phyloP scores from a whole-genome alignment of 495 filamentous ascomycete species.

The Bombardia bombarda region DNA sequence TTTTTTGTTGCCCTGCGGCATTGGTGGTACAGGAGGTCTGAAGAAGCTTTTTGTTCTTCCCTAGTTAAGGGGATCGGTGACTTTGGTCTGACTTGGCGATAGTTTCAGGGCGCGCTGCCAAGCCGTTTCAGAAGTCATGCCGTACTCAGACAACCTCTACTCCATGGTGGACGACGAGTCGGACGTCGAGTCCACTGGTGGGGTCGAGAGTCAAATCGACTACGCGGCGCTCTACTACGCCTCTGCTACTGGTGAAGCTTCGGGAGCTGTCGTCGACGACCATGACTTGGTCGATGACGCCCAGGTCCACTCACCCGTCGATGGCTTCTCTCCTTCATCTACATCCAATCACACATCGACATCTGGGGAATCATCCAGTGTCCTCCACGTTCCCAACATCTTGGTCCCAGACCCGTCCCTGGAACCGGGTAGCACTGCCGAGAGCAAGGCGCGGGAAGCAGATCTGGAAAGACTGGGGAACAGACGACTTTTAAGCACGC shows the following conservation, averaged over 20 bases:
- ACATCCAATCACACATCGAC: background rate
- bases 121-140: slow-evolving; percentile 17
- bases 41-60: slow-evolving; percentile 13
- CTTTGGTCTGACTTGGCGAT: slow-evolving; percentile 3
- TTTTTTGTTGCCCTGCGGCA: background rate
- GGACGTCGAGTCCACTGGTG: slow-evolving; percentile 16
- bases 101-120: slow-evolving; percentile 6
- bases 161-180: slow-evolving; percentile 28
- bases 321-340: background rate
- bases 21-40: background rate
- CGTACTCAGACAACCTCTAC: slow-evolving; percentile 40
- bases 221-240: background rate
- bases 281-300: no score
- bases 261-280: no score
- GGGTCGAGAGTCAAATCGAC: slow-evolving; percentile 8
- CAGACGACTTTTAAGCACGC: background rate
- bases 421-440: slow-evolving; percentile 19
- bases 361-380: slow-evolving; percentile 20
- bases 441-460: slow-evolving; percentile 35
- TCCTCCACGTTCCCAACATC: slow-evolving; percentile 33
- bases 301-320: no score
- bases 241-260: no score
- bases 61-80: background rate
- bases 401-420: slow-evolving; percentile 34
- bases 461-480: slow-evolving; percentile 20